These are phyloP conservation scores for Pulveroboletus sp. DNA, from an alignment of 768 basidiomycete genomes.

Conservation along the genomic window DNA sequence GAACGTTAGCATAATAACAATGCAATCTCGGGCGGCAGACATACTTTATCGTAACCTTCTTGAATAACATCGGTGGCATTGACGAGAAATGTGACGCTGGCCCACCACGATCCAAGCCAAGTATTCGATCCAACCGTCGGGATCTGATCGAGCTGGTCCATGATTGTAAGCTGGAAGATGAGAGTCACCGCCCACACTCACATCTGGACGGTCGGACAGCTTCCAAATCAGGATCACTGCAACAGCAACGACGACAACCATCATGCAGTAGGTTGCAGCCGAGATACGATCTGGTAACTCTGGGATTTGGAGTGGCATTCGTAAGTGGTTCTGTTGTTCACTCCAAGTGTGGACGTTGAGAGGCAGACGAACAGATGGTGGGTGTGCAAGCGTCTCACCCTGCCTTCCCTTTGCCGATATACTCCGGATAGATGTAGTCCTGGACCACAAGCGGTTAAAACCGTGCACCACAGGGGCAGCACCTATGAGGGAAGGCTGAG, in stretches of 20 bases:
- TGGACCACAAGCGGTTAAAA: background rate
- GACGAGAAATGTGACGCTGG: slow-evolving; percentile 14
- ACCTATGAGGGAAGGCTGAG: background rate
- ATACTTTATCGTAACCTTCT: slow-evolving; percentile 33
- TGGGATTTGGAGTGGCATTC: background rate
- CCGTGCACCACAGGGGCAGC: background rate
- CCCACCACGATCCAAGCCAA: slow-evolving; percentile 28
- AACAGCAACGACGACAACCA: background rate
- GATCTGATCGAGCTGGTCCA: slow-evolving; percentile 24
- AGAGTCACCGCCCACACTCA: background rate
- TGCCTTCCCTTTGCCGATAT: too few relatives aligned
- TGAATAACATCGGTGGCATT: slow-evolving; percentile 23
- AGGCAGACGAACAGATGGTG: background rate
- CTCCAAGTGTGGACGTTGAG: background rate
- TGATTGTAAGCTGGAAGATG: background rate
- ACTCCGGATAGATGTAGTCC: background rate
- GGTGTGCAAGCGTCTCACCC: too few relatives aligned
- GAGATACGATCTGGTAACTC: background rate
- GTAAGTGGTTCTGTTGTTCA: background rate
- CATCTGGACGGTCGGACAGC: background rate
- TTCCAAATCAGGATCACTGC: background rate
- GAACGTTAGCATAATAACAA: background rate
- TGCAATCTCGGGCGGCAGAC: background rate
- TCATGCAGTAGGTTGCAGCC: background rate
- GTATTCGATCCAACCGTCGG: slow-evolving; percentile 29